Conservation (phyloP, 2,329 filamentous ascomycete species). For the Colletotrichum eremochloae region DNA sequence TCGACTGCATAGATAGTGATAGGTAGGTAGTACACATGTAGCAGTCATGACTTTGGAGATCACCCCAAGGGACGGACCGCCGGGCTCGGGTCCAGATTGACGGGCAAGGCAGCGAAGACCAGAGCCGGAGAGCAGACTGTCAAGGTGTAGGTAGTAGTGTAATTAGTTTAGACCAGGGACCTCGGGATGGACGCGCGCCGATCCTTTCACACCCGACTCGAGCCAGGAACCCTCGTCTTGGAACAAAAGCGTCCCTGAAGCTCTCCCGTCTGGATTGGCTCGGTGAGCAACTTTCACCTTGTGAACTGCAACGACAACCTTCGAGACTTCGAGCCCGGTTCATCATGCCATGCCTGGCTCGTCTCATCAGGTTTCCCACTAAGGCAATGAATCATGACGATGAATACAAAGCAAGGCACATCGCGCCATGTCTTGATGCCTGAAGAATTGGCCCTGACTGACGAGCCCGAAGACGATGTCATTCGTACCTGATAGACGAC, state of each 20-base stretch:
- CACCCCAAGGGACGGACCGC: not conserved
- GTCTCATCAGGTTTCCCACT: constrained; percentile 22
- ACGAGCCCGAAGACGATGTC: constrained; percentile 2
- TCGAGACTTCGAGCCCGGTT: constrained; percentile 1
- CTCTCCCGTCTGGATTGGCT: constrained; percentile 23
- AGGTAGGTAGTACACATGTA: not conserved
- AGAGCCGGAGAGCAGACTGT: not conserved
- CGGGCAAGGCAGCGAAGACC: too few relatives aligned
- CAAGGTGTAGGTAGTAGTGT: not conserved
- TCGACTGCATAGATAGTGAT: not conserved
- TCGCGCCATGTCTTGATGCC: constrained; percentile 31
- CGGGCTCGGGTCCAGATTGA: constrained; percentile 6
- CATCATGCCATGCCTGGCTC: constrained; percentile 5
- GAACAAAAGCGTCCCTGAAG: constrained; percentile 11
- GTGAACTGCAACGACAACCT: constrained; percentile 13
- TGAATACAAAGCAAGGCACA: constrained; percentile 24
- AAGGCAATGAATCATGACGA: constrained; percentile 27
- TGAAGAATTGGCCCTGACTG: constrained; percentile 10
- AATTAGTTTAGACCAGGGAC: constrained; percentile 7
- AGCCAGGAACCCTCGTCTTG: constrained; percentile 40
- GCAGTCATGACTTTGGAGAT: constrained; percentile 7
- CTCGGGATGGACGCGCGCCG: constrained; percentile 37
- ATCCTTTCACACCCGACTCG: constrained; percentile 34
- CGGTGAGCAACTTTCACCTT: constrained; percentile 32
- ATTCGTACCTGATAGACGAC: not conserved